phyloP scores from a whole-genome alignment of 208 protist species.

The Wallacemonas sp. region DNA sequence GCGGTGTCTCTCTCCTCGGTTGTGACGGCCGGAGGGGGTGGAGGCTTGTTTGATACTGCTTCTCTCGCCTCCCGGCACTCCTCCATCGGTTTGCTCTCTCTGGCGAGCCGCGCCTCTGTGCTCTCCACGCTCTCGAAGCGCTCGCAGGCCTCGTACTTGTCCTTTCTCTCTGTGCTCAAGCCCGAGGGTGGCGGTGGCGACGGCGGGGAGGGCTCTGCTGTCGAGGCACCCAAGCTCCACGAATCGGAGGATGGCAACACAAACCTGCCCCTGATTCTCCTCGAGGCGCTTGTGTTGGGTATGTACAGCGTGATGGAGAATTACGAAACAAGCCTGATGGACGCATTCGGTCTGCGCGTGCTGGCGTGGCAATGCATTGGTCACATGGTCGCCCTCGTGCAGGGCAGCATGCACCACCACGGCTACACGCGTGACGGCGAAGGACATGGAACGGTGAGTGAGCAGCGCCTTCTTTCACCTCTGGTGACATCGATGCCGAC shows the following conservation, averaged over 20 bases:
- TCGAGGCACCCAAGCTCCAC: slow-evolving; percentile 40
- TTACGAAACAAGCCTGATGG: slow-evolving; percentile 35
- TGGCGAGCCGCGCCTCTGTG: slow-evolving; percentile 73
- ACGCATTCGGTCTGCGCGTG: slow-evolving; percentile 52
- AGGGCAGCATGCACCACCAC: slow-evolving; percentile 19
- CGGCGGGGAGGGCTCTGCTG: not conserved
- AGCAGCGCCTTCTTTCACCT: not conserved
- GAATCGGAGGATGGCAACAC: slow-evolving; percentile 88
- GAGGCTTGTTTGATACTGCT: slow-evolving; percentile 14
- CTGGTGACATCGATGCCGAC: slow-evolving; percentile 2
- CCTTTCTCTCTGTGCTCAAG: slow-evolving; percentile 81
- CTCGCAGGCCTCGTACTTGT: slow-evolving; percentile 71
- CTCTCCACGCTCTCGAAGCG: slow-evolving; percentile 76
- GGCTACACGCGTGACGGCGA: no score
- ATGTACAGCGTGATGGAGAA: slow-evolving; percentile 60
- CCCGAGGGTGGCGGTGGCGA: slow-evolving; percentile 22
- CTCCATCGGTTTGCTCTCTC: slow-evolving; percentile 32
- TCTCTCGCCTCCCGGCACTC: slow-evolving; percentile 26
- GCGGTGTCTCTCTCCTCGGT: not conserved
- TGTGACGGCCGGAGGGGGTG: not conserved
- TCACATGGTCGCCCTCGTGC: slow-evolving; percentile 58
- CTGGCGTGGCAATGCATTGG: slow-evolving; percentile 70
- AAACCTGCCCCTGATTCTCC: slow-evolving; percentile 84
- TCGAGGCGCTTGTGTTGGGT: slow-evolving; percentile 76
- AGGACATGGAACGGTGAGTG: no score